Evolutionary conservation across 805 yeast species (phyloP), one percentile per base, ranked within the genome.

Genomic region (Pichia ethanolica): DNA sequence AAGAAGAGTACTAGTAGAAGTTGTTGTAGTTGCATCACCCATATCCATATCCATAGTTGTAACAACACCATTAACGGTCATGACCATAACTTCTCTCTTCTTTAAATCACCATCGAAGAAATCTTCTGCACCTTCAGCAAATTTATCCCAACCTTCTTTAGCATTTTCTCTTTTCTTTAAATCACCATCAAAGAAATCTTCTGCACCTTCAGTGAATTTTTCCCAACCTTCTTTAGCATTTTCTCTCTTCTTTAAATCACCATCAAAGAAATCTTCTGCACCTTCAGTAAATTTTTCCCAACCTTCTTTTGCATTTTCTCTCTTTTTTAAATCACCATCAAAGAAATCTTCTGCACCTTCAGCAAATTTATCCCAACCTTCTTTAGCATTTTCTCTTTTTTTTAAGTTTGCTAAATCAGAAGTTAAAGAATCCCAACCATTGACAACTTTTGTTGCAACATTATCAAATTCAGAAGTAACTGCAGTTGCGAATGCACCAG

Each of bases 341-440:
- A 41, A 20, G 11, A 26, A 34, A 8, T 27, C 10, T 5, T 8
- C 36, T 34, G 36, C 36, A 34, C 36, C 36, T 9, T 8, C 2
- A 34, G 47, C 20, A 32, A 44, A 44, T 32, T 44, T 44, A 14
- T 37, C 47, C 47, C 47, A 44, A 13, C 47, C 47, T 7, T 44
- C 26, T 35, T 47, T 43, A 20, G 14, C 33, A 7, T 20, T 11
- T 7, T 35, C 46, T 27, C 46, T 44, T 7, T 44, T 48, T 11
- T 32, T 20, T 9, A 43, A 35, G 20, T 20, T 20, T 20, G 20
- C 28, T 13, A 28, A 28, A 9, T 35, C 35, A 3, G 46, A 14
- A 34, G 48, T 46, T 8, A 44, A 37, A 20, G 3, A 6, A 36
- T 39, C 44, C 46, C 44, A 49, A 37, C 44, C 35, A 9, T 44